A percentile compares a stretch with the other conserved stretches of the same genome.
Evolutionary conservation across 164 flowering plant genomes (phyloP).

Genomic region (Berberis thunbergii): DNA sequence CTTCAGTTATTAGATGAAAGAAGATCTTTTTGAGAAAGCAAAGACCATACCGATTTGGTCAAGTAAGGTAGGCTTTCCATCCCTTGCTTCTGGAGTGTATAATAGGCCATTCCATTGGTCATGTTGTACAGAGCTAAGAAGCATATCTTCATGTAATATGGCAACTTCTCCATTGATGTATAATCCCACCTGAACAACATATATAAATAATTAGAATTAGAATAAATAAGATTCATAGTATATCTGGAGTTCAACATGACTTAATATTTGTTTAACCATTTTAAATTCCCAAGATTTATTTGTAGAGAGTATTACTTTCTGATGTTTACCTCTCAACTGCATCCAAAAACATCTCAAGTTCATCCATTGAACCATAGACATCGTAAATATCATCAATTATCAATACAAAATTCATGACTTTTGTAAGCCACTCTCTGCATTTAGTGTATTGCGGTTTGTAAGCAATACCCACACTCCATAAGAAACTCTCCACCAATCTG

Average conservation of each 20-base stretch:
- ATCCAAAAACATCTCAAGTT: slow-evolving; percentile 27
- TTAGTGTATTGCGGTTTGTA: slow-evolving; percentile 16
- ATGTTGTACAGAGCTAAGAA: slow-evolving; percentile 1
- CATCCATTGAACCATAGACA: slow-evolving; percentile 29
- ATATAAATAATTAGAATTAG: background rate
- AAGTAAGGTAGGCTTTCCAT: background rate
- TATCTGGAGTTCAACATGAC: background rate
- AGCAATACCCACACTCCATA: slow-evolving; percentile 26
- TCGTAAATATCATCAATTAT: slow-evolving; percentile 40
- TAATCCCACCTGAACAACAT: background rate
- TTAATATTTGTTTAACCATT: background rate
- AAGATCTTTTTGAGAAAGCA: background rate
- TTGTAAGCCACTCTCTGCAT: slow-evolving; percentile 25
- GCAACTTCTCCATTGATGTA: background rate
- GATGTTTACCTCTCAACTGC: slow-evolving; percentile 23
- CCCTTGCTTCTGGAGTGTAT: background rate
- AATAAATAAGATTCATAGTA: background rate
- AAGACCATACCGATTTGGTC: background rate
- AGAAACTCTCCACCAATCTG: slow-evolving; percentile 35
- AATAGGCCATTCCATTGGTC: slow-evolving; percentile 1
- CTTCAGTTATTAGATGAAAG: background rate
- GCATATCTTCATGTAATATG: slow-evolving; percentile 1
- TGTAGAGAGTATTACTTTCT: too few relatives aligned
- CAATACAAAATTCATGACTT: slow-evolving; percentile 21
- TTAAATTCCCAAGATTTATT: too few relatives aligned